Percentiles rank a stretch among this genome's conserved stretches.
Evolutionary conservation across 169 alveolate genomes (phyloP).

Genomic region (Babesia caballi): DNA sequence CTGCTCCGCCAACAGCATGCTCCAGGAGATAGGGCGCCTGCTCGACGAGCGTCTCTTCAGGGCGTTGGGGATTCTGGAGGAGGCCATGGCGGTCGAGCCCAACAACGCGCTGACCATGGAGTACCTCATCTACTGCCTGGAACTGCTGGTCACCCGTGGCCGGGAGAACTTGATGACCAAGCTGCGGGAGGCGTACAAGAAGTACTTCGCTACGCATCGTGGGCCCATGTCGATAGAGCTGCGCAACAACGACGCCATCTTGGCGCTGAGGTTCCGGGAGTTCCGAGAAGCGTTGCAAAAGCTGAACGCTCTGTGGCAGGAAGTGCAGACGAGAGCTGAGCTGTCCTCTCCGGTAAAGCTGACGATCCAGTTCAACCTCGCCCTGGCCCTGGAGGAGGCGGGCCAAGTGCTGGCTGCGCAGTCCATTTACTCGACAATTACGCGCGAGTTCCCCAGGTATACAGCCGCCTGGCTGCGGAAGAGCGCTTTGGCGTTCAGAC

Average conservation of each 20-base stretch:
- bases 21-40: conserved; percentile 41
- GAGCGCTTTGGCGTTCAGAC: conserved; percentile 41
- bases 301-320: conserved; percentile 5
- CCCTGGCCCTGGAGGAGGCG: conserved; percentile 39
- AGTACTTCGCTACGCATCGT: not conserved
- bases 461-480: conserved; percentile 53
- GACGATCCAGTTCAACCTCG: conserved; percentile 54
- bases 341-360: not conserved
- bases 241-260: conserved; percentile 48
- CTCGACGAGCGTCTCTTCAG: conserved; percentile 53
- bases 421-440: conserved; percentile 25
- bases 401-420: conserved; percentile 50
- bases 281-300: conserved; percentile 6
- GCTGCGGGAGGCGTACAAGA: conserved; percentile 14
- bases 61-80: conserved; percentile 54
- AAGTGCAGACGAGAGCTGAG: not conserved
- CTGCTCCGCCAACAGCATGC: conserved; percentile 26
- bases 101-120: conserved; percentile 16
- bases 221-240: not conserved
- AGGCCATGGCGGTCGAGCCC: not conserved
- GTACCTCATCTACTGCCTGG: conserved; percentile 49
- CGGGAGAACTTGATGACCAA: conserved; percentile 38
- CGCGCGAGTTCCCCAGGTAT: conserved; percentile 54
- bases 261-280: conserved; percentile 32
- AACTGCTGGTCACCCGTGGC: conserved; percentile 49